Evolutionary conservation across 805 yeast species (phyloP), one percentile per base, ranked within the genome.

Genomic region (Kuraishia cidri): DNA sequence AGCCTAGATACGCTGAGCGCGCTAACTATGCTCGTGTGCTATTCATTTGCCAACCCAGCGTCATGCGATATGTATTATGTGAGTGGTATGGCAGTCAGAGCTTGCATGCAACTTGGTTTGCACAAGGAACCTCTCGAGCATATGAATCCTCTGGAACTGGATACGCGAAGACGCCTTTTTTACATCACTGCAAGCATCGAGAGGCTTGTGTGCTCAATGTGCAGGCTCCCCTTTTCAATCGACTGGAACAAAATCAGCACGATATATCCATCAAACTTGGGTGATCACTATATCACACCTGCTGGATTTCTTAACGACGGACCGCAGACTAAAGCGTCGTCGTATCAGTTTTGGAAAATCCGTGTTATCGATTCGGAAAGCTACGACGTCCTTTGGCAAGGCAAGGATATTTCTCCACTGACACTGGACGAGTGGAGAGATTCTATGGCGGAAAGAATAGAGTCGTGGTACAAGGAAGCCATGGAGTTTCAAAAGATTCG

Each of bases 341-440:
- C 35, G 6, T 12, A 6, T 4, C 20, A 12, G 9, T 21, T 32
- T 13, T 32, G 34, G 34, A 14, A 19, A 14, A 9, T 27, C 15
- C 19, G 35, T 12, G 14, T 17, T 11, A 6, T 32, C 11, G 35
- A 32, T 7, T 10, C 34, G 13, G 35, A 29, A n/a, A 29, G 29
- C 14, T 29, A 32, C 25, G 35, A 32, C 7, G 35, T 32, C 9
- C 32, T 32, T 6, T 32, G 35, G 35, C 32, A n/a, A 9, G 23
- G 30, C 25, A 12, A 14, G 15, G 26, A 17, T 13, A 8, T 32
- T n/a, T 6, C 34, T 11, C 10, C 10, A 9, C 14, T 17, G 27
- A 6, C 24, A 12, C 6, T 32, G 12, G 30, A 26, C 10, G 26
- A 17, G 18, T 32, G 35, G 34, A 6, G 15, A 6, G 34, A 24